These are phyloP conservation scores for Lentinula sp. DNA, from an alignment of 768 basidiomycete genomes.

Conservation along the genomic window DNA sequence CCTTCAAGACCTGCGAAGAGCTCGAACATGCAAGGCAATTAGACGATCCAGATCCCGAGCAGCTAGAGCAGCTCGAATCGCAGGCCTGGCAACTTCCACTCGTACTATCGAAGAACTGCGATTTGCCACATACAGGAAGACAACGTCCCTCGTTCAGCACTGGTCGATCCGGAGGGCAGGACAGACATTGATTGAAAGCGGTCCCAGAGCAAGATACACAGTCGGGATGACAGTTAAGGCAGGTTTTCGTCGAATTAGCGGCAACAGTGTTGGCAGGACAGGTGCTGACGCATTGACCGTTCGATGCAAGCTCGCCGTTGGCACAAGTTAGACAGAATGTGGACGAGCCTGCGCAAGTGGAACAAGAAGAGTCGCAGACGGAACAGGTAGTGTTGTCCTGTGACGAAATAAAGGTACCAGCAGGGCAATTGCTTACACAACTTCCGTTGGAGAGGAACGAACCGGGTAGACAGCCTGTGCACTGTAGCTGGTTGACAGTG, in stretches of 20 bases:
- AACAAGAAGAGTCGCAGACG: slow-evolving; percentile 73
- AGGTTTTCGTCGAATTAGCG: slow-evolving; percentile 23
- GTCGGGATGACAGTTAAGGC: slow-evolving; percentile 78
- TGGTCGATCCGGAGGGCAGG: slow-evolving; percentile 61
- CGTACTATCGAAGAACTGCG: slow-evolving; percentile 66
- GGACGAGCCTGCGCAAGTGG: slow-evolving; percentile 62
- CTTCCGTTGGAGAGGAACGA: slow-evolving; percentile 63
- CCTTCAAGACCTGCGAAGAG: slow-evolving; percentile 52
- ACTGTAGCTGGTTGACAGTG: slow-evolving; percentile 58
- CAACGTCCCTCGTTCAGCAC: slow-evolving; percentile 75
- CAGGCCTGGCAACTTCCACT: slow-evolving; percentile 64
- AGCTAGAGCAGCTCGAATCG: slow-evolving; percentile 74
- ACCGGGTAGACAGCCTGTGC: slow-evolving; percentile 76
- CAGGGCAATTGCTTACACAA: slow-evolving; percentile 68
- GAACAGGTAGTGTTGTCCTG: slow-evolving; percentile 71
- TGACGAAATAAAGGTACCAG: slow-evolving; percentile 66
- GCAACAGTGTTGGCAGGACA: slow-evolving; percentile 72
- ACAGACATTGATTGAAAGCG: slow-evolving; percentile 73
- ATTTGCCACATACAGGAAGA: slow-evolving; percentile 67
- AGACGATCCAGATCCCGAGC: slow-evolving; percentile 59
- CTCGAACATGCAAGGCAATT: slow-evolving; percentile 73
- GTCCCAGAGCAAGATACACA: slow-evolving; percentile 79
- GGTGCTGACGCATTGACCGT: slow-evolving; percentile 67
- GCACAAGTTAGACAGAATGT: slow-evolving; percentile 72
- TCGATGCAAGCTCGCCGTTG: slow-evolving; percentile 57